A percentile compares a stretch with the other conserved stretches of the same genome.
Conservation (phyloP, 2,329 filamentous ascomycete genomes). For the Xylaria sp. region DNA sequence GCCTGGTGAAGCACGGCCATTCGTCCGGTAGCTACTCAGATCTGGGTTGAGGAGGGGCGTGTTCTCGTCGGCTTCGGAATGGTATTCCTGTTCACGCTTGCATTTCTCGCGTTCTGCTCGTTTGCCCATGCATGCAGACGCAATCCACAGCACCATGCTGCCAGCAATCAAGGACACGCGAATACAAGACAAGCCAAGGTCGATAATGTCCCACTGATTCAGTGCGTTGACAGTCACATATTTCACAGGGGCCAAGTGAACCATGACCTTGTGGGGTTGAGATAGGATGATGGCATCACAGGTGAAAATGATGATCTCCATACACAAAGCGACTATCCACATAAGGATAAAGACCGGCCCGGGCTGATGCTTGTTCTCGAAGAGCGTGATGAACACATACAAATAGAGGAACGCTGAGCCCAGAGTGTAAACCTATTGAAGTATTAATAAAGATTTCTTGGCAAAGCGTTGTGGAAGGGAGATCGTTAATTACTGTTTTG, state of each 20-base stretch:
- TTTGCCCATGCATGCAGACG: slow-evolving; percentile 58
- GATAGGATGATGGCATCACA: slow-evolving; percentile 76
- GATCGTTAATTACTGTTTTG: slow-evolving; percentile 46
- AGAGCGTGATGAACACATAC: slow-evolving; percentile 84
- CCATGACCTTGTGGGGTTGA: slow-evolving; percentile 71
- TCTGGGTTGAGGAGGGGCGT: slow-evolving; percentile 67
- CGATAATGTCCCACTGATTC: slow-evolving; percentile 69
- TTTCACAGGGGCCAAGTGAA: slow-evolving; percentile 55
- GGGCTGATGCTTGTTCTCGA: slow-evolving; percentile 85
- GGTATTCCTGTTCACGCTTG: slow-evolving; percentile 56
- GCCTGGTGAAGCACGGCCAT: slow-evolving; percentile 51
- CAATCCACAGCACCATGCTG: slow-evolving; percentile 70
- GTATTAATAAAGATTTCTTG: slow-evolving; percentile 25
- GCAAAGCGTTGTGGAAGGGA: slow-evolving; percentile 5
- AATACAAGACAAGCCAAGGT: slow-evolving; percentile 73
- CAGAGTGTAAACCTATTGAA: slow-evolving; percentile 81
- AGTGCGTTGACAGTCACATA: slow-evolving; percentile 53
- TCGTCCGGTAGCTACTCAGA: slow-evolving; percentile 41
- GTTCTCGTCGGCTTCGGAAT: slow-evolving; percentile 62
- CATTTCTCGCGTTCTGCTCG: slow-evolving; percentile 55
- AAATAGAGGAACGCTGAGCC: slow-evolving; percentile 89
- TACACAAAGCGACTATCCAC: slow-evolving; percentile 78
- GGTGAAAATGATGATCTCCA: slow-evolving; percentile 78
- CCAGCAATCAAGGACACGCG: slow-evolving; percentile 75
- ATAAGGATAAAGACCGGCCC: slow-evolving; percentile 81